Base-by-base conservation (phyloP, 495 filamentous ascomycete genomes). In the Daldinia vernicosa region DNA sequence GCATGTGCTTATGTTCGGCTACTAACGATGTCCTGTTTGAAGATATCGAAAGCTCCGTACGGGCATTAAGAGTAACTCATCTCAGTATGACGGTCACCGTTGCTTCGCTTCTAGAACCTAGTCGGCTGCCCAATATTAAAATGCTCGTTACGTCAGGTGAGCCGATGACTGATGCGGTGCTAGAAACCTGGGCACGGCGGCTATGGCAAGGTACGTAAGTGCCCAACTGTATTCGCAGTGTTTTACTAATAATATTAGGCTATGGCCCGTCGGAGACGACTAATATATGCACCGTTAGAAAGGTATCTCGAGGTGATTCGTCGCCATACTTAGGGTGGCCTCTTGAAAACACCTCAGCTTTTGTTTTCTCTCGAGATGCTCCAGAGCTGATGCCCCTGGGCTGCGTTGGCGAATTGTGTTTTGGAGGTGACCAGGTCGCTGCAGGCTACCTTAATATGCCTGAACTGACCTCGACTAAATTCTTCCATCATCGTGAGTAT, bases 371-470 rank as follows among this genome's bases (percentile, higher is more conserved):
- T 12, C 78, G 78, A 7, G 72, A 75, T 1, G 75, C 78, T 6
- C 75, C 84, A 12, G 66, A 78, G 4, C 35, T 88, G 2, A 75
- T 91, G 7, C 91, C 91, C 0, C 70, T 84, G 0, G 92, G 92
- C n/a, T 88, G 84, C 54, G 78, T 91, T 40, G 93, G 93, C 17
- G 91, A 95, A 76, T 77, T 95, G n/a, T 92, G 88, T 69, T 93
- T 94, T 76, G 92, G 91, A n/a, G 93, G 92, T 0, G 87, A 89
- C 51, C 92, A 95, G 79, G 84, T 94, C 33, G 89, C 87, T 55
- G 82, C 84, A n/a, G 92, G 90, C 5, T 95, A 95, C 74, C 80
- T 94, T 35, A 84, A 86, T 52, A 81, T 82, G 73, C 80, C 83
- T 1, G 82, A 84, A 3, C 77, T 91, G 32, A 89, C 86, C 1